These are phyloP conservation scores for Tetraselmis striata DNA, from an alignment of 139 green algal species.

Conservation along the genomic window DNA sequence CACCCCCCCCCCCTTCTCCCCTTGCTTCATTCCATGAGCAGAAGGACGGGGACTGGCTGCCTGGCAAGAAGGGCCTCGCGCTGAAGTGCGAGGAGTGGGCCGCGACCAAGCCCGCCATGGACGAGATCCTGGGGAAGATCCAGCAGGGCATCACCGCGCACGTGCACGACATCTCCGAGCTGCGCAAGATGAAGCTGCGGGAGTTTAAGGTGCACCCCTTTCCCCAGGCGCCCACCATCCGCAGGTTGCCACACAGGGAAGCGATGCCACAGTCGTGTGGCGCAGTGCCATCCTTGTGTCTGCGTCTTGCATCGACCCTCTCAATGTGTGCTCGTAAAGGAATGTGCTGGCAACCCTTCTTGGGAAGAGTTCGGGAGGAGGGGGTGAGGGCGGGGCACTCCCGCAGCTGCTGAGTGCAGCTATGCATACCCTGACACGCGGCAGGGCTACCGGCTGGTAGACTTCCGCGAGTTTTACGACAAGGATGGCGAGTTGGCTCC, in stretches of 20 bases:
- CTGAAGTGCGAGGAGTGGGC: neutral
- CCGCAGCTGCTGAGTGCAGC: no score
- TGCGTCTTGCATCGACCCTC: no score
- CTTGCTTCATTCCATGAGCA: no score
- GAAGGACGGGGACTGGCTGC: neutral
- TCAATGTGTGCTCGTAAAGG: no score
- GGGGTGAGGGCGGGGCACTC: no score
- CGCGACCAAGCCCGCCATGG: neutral
- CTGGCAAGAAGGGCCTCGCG: neutral
- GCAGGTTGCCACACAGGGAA: no score
- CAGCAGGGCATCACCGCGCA: neutral
- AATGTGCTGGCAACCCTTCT: no score
- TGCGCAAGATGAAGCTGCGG: neutral
- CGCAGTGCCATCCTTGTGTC: no score
- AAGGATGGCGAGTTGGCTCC: neutral
- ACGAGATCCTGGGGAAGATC: neutral
- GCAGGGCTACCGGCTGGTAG: neutral
- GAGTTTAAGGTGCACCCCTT: neutral
- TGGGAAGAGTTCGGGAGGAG: no score
- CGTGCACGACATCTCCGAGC: neutral
- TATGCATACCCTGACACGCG: no score
- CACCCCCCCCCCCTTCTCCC: no score
- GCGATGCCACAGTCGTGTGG: no score
- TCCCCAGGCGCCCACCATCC: neutral
- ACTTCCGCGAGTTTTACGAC: neutral